These are phyloP conservation scores for Aureobasidium sp. DNA, from an alignment of 2,329 filamentous ascomycete genomes.

Conservation along the genomic window DNA sequence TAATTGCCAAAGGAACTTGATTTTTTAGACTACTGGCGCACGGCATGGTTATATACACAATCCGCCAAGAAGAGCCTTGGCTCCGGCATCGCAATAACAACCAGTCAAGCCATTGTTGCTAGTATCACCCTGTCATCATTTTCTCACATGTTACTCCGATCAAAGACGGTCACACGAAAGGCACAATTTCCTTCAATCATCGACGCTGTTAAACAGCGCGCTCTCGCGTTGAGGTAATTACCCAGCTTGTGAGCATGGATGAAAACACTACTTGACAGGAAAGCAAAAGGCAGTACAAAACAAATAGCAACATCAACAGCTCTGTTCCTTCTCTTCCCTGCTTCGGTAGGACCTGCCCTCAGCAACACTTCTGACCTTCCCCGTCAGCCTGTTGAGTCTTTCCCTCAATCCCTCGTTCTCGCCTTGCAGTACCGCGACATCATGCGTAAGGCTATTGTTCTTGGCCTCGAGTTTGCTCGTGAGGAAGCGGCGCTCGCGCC, in stretches of 20 bases:
- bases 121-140: too few relatives aligned
- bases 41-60: too few relatives aligned
- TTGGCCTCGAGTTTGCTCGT: not conserved
- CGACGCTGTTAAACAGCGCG: too few relatives aligned
- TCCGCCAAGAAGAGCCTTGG: too few relatives aligned
- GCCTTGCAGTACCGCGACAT: not conserved
- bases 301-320: not conserved
- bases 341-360: not conserved
- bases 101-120: too few relatives aligned
- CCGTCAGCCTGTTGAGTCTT: not conserved
- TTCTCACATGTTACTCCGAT: too few relatives aligned
- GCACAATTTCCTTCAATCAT: too few relatives aligned
- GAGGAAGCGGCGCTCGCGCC: not conserved
- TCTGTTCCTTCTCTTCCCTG: not conserved
- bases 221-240: not conserved
- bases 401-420: not conserved
- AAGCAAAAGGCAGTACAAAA: not conserved
- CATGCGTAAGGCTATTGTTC: not conserved
- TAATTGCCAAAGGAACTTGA: too few relatives aligned
- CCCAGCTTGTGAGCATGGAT: not conserved
- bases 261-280: not conserved
- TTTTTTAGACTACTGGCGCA: too few relatives aligned
- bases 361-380: not conserved
- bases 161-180: too few relatives aligned
- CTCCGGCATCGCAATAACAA: too few relatives aligned